A percentile compares a stretch with the other conserved stretches of the same genome.
phyloP scores from a whole-genome alignment of 257 asterid species.

The Leptodermis oblonga region DNA sequence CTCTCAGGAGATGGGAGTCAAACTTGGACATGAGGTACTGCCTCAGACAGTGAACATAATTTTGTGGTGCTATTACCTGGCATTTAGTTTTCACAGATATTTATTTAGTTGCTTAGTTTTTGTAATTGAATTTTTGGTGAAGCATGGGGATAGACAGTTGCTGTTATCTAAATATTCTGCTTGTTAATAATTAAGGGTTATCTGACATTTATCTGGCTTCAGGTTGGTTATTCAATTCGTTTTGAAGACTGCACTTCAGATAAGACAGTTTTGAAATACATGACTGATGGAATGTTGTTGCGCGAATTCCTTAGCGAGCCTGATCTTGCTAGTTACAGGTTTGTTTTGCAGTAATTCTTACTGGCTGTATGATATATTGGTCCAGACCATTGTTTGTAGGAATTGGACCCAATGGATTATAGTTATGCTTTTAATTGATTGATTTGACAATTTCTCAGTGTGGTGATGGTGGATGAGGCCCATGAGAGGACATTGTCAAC shows the following conservation, averaged over 20 bases:
- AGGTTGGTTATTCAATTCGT: conserved; percentile 88
- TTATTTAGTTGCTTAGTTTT: background rate
- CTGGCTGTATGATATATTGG: background rate
- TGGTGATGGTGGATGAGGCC: conserved; percentile 96
- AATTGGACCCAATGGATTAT: background rate
- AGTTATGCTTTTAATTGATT: conserved; percentile 19
- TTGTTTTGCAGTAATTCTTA: conserved; percentile 13
- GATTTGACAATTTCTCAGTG: conserved; percentile 42
- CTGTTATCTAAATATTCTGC: background rate
- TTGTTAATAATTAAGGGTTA: background rate
- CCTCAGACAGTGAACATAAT: background rate
- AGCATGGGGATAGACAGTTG: background rate
- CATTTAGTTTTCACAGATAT: background rate
- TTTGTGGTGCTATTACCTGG: background rate
- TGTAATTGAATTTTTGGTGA: background rate
- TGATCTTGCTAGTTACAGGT: conserved; percentile 90
- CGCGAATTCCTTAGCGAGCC: conserved; percentile 95
- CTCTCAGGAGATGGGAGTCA: conserved; percentile 98
- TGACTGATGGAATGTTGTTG: conserved; percentile 92
- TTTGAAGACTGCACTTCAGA: conserved; percentile 95
- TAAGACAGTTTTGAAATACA: conserved; percentile 75
- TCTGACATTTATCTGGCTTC: conserved; percentile 3
- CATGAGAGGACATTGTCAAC: conserved; percentile 93
- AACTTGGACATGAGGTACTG: conserved; percentile 95
- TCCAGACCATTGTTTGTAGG: background rate